Evolutionary conservation across 140 eudicot genomes (phyloP), one percentile per base, ranked within the genome.

Genomic region (Anethum foeniculum): DNA sequence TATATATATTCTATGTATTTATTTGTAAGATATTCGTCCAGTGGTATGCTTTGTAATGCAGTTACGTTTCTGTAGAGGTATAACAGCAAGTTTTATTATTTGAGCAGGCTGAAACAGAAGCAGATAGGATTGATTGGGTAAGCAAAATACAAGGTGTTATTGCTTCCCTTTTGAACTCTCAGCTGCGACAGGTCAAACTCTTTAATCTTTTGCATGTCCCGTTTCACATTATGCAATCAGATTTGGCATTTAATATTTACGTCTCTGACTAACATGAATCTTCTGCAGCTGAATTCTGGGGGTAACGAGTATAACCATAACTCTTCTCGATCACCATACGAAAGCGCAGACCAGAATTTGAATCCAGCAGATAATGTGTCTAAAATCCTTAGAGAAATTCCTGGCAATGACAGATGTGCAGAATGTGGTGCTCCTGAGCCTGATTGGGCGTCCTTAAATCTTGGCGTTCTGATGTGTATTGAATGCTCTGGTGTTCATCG

Each of bases 391-490:
- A 85, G 90, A 60, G 91, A 93, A 83, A 88, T 95, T 83, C 92
- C 93, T 34, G 99, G 99, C 78, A 95, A 95, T 83, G 93, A 95
- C 84, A 71, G 86, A 25, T 95, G 99, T 79, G 97, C 96, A 79
- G 99, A 95, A 80, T 95, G 99, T 68, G 25, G 95, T 84, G 89
- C 91, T 54, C 83, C 90, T 77, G 97, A 87, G 25, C 99, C 99
- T 47, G 99, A 95, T 81, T 95, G 99, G 99, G 99, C 99, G 48
- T 95, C 99, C 76, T 92, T 95, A 79, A 95, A 95, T 88, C 86
- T 95, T 72, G 99, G 99, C 64, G 86, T 95, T 74, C 87, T 95
- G 80, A 88, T 95, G 84, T 95, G 99, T 87, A 95, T 95, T 60
- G 96, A 90, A 81, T 95, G 99, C 88, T 95, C 99, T 30, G 98